phyloP scores from a whole-genome alignment of 768 basidiomycete species.

The Pleurotus tuoliensis region DNA sequence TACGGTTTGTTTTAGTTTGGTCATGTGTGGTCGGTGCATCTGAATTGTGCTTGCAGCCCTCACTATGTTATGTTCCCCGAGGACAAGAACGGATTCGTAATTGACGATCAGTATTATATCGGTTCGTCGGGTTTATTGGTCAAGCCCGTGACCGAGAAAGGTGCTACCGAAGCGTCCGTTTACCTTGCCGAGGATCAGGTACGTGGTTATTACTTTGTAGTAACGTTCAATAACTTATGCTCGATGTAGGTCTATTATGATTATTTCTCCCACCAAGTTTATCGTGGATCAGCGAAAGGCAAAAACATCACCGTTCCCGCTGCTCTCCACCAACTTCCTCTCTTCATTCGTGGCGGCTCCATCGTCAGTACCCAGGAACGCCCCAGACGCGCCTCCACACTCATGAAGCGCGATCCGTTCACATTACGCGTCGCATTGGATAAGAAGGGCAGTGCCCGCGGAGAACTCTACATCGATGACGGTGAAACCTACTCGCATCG shows the following conservation, averaged over 20 bases:
- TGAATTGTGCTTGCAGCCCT: slow-evolving; percentile 49
- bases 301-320: slow-evolving; percentile 74
- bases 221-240: not conserved
- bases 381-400: slow-evolving; percentile 75
- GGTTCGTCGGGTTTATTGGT: slow-evolving; percentile 86
- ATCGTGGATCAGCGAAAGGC: slow-evolving; percentile 64
- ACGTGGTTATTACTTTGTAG: not conserved
- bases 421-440: slow-evolving; percentile 82
- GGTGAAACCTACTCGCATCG: slow-evolving; percentile 78
- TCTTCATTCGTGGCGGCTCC: slow-evolving; percentile 88
- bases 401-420: slow-evolving; percentile 92
- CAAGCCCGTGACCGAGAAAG: slow-evolving; percentile 83
- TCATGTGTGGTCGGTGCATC: not conserved
- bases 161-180: slow-evolving; percentile 61
- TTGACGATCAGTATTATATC: slow-evolving; percentile 95
- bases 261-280: slow-evolving; percentile 72
- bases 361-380: slow-evolving; percentile 87
- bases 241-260: slow-evolving; percentile 81
- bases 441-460: slow-evolving; percentile 54
- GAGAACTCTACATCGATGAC: slow-evolving; percentile 94
- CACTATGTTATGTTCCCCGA: slow-evolving; percentile 94
- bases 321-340: slow-evolving; percentile 74
- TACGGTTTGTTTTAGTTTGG: slow-evolving; percentile 50
- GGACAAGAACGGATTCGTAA: slow-evolving; percentile 76
- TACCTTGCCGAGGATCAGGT: slow-evolving; percentile 90